Evolutionary conservation across 1,284 basidiomycete genomes (phyloP).

Genomic region (Trametes sp.): DNA sequence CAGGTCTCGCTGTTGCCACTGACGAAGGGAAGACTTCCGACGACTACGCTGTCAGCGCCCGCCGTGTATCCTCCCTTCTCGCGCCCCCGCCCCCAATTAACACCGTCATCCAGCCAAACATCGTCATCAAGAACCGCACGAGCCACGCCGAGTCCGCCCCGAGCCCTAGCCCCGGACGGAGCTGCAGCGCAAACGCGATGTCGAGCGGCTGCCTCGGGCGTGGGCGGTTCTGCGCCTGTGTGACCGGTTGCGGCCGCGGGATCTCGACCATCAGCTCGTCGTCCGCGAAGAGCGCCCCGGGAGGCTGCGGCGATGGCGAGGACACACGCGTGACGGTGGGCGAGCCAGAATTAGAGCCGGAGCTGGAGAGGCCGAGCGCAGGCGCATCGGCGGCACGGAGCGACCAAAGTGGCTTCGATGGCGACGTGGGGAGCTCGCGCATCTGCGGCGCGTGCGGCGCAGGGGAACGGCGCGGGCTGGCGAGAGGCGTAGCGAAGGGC

Average conservation of each 20-base stretch:
- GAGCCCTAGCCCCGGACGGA: constrained; percentile 68
- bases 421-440: constrained; percentile 38
- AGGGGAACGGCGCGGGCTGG: constrained; percentile 36
- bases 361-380: constrained; percentile 33
- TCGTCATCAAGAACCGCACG: constrained; percentile 77
- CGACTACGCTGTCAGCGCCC: constrained; percentile 21
- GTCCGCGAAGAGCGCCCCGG: constrained; percentile 36
- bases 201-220: constrained; percentile 58
- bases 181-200: constrained; percentile 78
- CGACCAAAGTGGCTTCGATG: constrained; percentile 50
- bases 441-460: constrained; percentile 40
- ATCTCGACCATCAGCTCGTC: constrained; percentile 30
- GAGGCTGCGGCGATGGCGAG: constrained; percentile 35
- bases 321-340: constrained; percentile 8
- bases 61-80: constrained; percentile 17
- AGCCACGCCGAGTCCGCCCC: constrained; percentile 81
- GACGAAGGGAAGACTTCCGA: background rate
- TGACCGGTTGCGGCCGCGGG: constrained; percentile 26
- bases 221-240: constrained; percentile 43
- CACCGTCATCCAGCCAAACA: constrained; percentile 79
- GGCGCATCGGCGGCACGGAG: constrained; percentile 47
- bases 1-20: too few relatives aligned
- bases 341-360: constrained; percentile 18
- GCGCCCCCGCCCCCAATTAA: constrained; percentile 42
- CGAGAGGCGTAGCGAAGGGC: constrained; percentile 33